Evolutionary conservation across 2,329 filamentous ascomycete species (phyloP), one percentile per base, ranked within the genome.

Genomic region (Xylariaceae sp.): DNA sequence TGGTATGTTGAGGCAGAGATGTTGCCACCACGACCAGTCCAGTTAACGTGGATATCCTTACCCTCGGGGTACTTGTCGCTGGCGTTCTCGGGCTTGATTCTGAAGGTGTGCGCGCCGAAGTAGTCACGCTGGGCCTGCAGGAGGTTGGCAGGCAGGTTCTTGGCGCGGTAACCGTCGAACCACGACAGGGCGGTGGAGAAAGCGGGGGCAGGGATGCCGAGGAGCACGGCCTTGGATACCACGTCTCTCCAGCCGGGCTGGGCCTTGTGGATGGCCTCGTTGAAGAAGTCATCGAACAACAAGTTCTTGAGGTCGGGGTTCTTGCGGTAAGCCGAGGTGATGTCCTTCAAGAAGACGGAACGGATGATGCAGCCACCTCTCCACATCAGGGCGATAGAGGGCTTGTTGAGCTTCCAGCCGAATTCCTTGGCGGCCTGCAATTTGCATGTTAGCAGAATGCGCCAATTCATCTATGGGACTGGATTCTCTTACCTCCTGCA

Each of bases 371-470:
- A 99, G 66, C 94, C 94, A 79, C 94, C 94, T 74, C 94, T 90
- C 94, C 94, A 99, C 94, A 99, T 99, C 71, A 99, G 88, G 66
- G 94, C 94, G 70, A 99, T 99, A 67, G 95, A 96, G 62, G 94
- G 94, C 88, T 97, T 97, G 88, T 99, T 97, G 66, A 99, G 88
- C 84, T 97, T 97, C 94, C 94, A 99, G 66, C 78, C 76, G 80
- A 95, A 99, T 75, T 97, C 90, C 76, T 88, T 91, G 75, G 93
- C 94, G 65, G 94, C 93, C 89, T 94, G 64, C 53, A 16, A 40
- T 43, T 14, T 14, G 31, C 18, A 13, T 5, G 31, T 56, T 54
- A 58, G 54, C 38, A n/a, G 52, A 38, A 14, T 9, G 12, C 22
- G 16, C n/a, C 17, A 31, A 16, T 13, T 34, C 6, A 41, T 19